Evolutionary conservation across 2,329 filamentous ascomycete genomes (phyloP).

Genomic region (Stachybotrys chlorohalonatus): DNA sequence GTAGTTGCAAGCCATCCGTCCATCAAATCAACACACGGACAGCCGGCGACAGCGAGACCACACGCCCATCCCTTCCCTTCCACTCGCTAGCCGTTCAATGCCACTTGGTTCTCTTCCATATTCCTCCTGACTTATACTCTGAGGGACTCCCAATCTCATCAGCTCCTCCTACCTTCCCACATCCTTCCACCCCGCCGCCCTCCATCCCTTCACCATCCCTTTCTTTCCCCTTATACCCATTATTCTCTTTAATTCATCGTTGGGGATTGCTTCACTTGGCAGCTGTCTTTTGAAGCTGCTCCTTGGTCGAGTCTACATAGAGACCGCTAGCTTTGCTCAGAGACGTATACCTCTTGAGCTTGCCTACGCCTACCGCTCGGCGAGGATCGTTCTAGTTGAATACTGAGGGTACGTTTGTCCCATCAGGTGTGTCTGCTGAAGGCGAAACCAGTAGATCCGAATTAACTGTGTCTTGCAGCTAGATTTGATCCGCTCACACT

Average conservation of each 20-base stretch:
- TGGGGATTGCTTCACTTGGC: conserved; percentile 1
- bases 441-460: no score
- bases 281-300: no score
- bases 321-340: neutral
- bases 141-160: conserved; percentile 12
- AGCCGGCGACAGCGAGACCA: neutral
- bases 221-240: conserved; percentile 3
- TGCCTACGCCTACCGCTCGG: neutral
- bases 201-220: conserved; percentile 12
- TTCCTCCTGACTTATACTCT: conserved; percentile 19
- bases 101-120: conserved; percentile 2
- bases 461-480: conserved; percentile 8
- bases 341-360: neutral
- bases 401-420: neutral
- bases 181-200: conserved; percentile 11
- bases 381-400: neutral
- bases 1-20: neutral
- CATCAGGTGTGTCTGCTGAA: neutral
- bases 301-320: no score
- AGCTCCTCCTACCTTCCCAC: neutral
- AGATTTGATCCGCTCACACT: conserved; percentile 31
- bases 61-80: neutral
- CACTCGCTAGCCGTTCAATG: neutral
- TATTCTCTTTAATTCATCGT: neutral
- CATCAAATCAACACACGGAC: neutral